Evolutionary conservation across 345 rosid species (phyloP), one percentile per base, ranked within the genome.

Genomic region (Populus nigra): DNA sequence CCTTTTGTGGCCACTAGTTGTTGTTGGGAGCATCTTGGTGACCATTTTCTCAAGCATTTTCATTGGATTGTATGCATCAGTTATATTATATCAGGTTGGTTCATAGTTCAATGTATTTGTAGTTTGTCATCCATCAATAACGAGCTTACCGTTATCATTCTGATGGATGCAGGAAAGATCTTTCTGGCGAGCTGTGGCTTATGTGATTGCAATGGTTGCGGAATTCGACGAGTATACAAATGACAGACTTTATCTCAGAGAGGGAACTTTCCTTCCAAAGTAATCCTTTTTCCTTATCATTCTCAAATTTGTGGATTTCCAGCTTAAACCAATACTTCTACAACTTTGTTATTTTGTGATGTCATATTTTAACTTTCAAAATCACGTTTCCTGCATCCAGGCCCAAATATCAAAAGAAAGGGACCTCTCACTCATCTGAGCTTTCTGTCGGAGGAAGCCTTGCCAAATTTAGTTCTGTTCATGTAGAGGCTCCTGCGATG

Each of bases 161-260:
- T 74, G 43, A 53, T 75, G 85, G 68, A 53, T 85, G 78, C 87
- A 93, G 95, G 96, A 94, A 80, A 90, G 93, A 72, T 93, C 97
- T 65, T 89, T 91, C 53, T 57, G 82, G 78, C 89, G 90, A 85
- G 98, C 94, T 43, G 74, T 87, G 11, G 92, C 97, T 66, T 92
- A 88, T 89, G 97, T 91, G 86, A 86, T 92, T 84, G 92, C 98
- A 23, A 90, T 93, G 88, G 90, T 92, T 73, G 94, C 96, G 0
- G 97, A 92, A 71, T 94, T 92, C 76, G 97, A 92, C 38, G 97
- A 94, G 90, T 92, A 90, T 81, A 91, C 95, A 27, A 94, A 90
- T 83, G 95, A 90, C 68, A 86, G 94, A 89, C 98, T 92, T 38
- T 92, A 89, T 76, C 95, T 94, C 68, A 84, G 88, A 73, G 97